phyloP scores from a whole-genome alignment of 176 grass and related monocot species.

The Ananas comosus region DNA sequence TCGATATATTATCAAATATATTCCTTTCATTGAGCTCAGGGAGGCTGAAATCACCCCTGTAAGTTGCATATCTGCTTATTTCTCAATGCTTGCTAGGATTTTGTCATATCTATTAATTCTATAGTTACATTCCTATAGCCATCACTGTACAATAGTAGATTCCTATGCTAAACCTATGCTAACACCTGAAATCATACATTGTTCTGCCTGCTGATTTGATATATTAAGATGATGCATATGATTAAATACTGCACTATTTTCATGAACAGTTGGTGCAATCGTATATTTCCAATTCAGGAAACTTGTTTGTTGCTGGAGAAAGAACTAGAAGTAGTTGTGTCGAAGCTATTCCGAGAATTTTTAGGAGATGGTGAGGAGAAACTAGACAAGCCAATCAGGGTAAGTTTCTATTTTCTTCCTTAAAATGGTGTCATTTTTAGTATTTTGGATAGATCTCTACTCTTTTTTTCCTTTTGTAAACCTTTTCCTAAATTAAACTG shows the following conservation, averaged over 20 bases:
- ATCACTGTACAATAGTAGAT: too few relatives aligned
- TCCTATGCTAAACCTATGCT: not conserved
- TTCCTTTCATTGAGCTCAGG: slow-evolving; percentile 45
- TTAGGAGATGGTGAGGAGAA: slow-evolving; percentile 28
- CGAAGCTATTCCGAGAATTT: slow-evolving; percentile 64
- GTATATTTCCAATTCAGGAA: slow-evolving; percentile 90
- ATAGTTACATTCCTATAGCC: too few relatives aligned
- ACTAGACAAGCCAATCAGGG: slow-evolving; percentile 49
- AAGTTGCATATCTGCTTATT: slow-evolving; percentile 23
- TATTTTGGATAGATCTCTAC: too few relatives aligned
- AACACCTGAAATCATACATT: not conserved
- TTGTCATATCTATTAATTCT: too few relatives aligned
- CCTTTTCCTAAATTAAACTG: too few relatives aligned
- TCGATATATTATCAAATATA: slow-evolving; percentile 57
- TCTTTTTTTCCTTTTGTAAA: too few relatives aligned
- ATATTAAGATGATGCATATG: slow-evolving; percentile 3
- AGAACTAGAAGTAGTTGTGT: slow-evolving; percentile 56
- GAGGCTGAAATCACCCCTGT: slow-evolving; percentile 72
- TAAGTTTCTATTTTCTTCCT: slow-evolving; percentile 9
- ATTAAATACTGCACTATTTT: slow-evolving; percentile 12
- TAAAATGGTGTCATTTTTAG: too few relatives aligned
- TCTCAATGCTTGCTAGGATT: too few relatives aligned
- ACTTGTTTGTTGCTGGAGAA: slow-evolving; percentile 69
- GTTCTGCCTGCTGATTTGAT: slow-evolving; percentile 9
- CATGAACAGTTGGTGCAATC: slow-evolving; percentile 86